phyloP scores from a whole-genome alignment of 2,329 filamentous ascomycete species.

The Diaporthe vexans region DNA sequence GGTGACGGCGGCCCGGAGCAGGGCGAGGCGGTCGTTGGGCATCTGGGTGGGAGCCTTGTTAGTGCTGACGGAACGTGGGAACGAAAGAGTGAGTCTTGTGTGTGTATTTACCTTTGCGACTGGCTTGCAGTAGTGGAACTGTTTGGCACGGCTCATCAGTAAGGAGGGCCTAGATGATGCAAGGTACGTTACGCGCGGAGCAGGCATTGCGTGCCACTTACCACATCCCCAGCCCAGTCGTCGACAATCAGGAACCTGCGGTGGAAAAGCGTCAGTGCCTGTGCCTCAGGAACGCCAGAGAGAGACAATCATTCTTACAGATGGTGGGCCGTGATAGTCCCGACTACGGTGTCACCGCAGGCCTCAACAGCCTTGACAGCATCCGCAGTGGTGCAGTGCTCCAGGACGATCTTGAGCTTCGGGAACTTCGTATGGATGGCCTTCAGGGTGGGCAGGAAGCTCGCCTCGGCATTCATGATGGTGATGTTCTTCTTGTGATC shows the following conservation, averaged over 20 bases:
- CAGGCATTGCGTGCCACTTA: conserved; percentile 43
- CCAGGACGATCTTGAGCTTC: conserved; percentile 76
- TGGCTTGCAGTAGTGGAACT: conserved; percentile 81
- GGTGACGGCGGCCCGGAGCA: conserved; percentile 74
- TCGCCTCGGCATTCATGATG: conserved; percentile 77
- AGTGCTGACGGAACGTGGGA: neutral
- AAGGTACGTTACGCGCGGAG: conserved; percentile 48
- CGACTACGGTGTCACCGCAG: conserved; percentile 82
- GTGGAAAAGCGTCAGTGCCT: neutral
- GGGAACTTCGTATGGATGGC: conserved; percentile 83
- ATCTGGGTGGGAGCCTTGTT: conserved; percentile 17
- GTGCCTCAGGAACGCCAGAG: neutral
- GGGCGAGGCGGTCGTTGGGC: conserved; percentile 77
- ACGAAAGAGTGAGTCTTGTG: too few relatives aligned
- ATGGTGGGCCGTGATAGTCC: conserved; percentile 89
- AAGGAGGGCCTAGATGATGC: neutral
- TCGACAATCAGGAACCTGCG: conserved; percentile 75
- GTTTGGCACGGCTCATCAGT: conserved; percentile 45
- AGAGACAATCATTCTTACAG: conserved; percentile 59
- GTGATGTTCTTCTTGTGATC: conserved; percentile 59
- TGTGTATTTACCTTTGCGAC: conserved; percentile 63
- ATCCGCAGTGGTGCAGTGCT: conserved; percentile 90
- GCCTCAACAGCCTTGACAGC: conserved; percentile 82
- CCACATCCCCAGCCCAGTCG: conserved; percentile 72
- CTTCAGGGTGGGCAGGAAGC: conserved; percentile 85